Evolutionary conservation across 768 basidiomycete genomes (phyloP).

Genomic region (Amanita thiersii): DNA sequence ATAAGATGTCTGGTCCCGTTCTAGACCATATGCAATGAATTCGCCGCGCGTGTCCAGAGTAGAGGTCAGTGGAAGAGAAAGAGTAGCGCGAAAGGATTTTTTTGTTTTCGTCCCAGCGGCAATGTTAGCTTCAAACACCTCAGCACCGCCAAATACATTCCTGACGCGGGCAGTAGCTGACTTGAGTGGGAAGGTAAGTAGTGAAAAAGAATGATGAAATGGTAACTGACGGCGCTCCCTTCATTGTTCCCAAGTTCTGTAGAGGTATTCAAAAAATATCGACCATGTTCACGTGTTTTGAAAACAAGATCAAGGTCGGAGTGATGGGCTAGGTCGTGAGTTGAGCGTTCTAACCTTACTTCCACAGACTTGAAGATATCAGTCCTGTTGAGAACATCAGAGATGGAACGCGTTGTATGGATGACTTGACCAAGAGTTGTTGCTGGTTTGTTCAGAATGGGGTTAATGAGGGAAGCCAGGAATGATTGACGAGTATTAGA

Average conservation of each 20-base stretch:
- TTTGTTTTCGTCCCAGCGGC: conserved; percentile 85
- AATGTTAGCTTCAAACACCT: conserved; percentile 75
- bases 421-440: conserved; percentile 59
- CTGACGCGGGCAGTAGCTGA: conserved; percentile 74
- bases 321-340: conserved; percentile 40
- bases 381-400: conserved; percentile 57
- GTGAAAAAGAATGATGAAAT: neutral
- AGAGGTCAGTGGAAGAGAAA: conserved; percentile 52
- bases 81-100: conserved; percentile 67
- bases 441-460: conserved; percentile 30
- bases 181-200: conserved; percentile 21
- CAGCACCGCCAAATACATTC: conserved; percentile 89
- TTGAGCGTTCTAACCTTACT: conserved; percentile 51
- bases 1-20: conserved; percentile 74
- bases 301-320: conserved; percentile 79
- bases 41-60: conserved; percentile 64
- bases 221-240: conserved; percentile 73
- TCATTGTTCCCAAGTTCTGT: conserved; percentile 94
- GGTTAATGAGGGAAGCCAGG: conserved; percentile 70
- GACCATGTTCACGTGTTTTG: conserved; percentile 65
- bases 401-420: conserved; percentile 58
- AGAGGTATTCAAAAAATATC: conserved; percentile 70
- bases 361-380: conserved; percentile 71
- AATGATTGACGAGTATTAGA: conserved; percentile 69
- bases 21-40: conserved; percentile 60